These are phyloP conservation scores for Chrysanthemum seticuspe DNA, from an alignment of 129 eudicot species.

Conservation along the genomic window DNA sequence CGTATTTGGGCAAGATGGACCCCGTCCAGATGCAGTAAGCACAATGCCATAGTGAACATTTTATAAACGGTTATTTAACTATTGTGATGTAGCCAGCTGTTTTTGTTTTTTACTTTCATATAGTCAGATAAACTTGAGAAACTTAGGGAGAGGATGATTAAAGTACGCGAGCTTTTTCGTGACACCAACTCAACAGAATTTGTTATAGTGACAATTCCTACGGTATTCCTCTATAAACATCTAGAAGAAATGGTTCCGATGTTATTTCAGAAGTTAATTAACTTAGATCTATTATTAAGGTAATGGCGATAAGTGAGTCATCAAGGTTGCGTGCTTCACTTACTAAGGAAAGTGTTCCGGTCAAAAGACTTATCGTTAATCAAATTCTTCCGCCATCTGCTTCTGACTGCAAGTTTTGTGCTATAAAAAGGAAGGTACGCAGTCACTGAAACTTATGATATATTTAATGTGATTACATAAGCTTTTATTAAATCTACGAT, in stretches of 20 bases:
- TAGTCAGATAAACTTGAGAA: constrained; percentile 75
- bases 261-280: background rate
- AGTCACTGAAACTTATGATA: background rate
- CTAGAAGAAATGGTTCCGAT: background rate
- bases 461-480: background rate
- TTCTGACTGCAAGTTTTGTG: constrained; percentile 97
- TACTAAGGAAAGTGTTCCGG: constrained; percentile 87
- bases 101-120: constrained; percentile 14
- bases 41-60: background rate
- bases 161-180: constrained; percentile 96
- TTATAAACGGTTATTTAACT: background rate
- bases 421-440: constrained; percentile 88
- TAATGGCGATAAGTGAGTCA: constrained; percentile 90
- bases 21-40: constrained; percentile 66
- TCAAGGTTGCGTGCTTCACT: constrained; percentile 87
- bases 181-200: constrained; percentile 86
- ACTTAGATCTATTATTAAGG: constrained; percentile 29
- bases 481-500: too few species aligned
- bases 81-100: background rate
- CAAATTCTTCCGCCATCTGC: constrained; percentile 93
- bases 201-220: constrained; percentile 92
- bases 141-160: constrained; percentile 84
- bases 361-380: constrained; percentile 88
- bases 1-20: constrained; percentile 80
- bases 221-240: constrained; percentile 45